Evolutionary conservation across 331 rosid genomes (phyloP), one percentile per base, ranked within the genome.

Genomic region (Quercus lobata): DNA sequence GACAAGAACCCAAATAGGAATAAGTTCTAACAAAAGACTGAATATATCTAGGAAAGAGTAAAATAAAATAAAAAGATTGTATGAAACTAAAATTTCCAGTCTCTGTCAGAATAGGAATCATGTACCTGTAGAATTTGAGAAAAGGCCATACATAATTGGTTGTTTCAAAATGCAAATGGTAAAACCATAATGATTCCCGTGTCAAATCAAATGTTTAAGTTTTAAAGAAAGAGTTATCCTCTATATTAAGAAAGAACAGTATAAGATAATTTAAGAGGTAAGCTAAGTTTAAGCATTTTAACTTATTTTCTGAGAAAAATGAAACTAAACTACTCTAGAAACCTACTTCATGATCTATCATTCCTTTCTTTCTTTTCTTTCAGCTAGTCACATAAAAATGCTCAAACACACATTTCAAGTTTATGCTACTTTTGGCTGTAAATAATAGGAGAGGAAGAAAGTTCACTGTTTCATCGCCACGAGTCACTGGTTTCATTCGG

Each of bases 401-500:
- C 18, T 17, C 46, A 30, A 65, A 65, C 17, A 11, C 44, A 65
- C 8, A 79, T 6, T 6, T 19, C 73, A 32, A 53, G 44, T 25
- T 66, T 74, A 69, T 66, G 82, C 25, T 35, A 76, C 17, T 54
- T n/a, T 73, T 27, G 71, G 32, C 30, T 35, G 76, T 30, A 78
- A 34, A 24, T 76, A 6, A 60, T 5, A 57, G 49, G 5, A 75
- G 65, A 84, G 81, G 57, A 81, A 81, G 76, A 57, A 69, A 87
- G 46, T 86, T 90, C 78, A 96, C 99, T 63, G 86, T 79, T 73
- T 90, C 96, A 56, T 93, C 94, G 10, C 89, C 88, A 5, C 92
- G 93, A 58, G 76, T 65, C 69, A 16, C 86, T 3, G 97, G 91
- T 83, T 62, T 90, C 78, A 85, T 79, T 55, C 93, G 90, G 53